These are phyloP conservation scores for Breynia disticha DNA, from an alignment of 441 rosid genomes.

Conservation along the genomic window DNA sequence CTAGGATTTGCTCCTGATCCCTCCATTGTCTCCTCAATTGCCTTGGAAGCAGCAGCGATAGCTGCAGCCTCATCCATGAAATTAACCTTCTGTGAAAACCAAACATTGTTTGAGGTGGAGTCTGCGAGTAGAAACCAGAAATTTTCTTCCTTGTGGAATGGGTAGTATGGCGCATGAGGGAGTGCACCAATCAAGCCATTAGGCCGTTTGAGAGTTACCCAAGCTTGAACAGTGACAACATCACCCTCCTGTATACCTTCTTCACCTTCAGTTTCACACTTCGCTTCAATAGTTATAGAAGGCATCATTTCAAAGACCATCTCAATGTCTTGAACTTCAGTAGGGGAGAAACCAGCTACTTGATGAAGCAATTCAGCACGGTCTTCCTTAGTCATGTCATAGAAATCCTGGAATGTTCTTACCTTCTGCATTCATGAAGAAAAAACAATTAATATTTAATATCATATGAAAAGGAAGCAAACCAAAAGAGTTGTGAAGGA, in stretches of 20 bases:
- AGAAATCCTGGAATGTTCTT: constrained; percentile 73
- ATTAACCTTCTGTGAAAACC: constrained; percentile 96
- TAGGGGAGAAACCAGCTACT: constrained; percentile 60
- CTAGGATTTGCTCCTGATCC: constrained; percentile 69
- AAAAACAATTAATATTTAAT: background rate
- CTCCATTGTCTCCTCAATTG: constrained; percentile 87
- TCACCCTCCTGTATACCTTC: constrained; percentile 96
- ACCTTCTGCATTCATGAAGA: constrained; percentile 61
- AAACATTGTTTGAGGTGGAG: constrained; percentile 56
- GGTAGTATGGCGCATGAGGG: constrained; percentile 86
- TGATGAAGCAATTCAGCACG: constrained; percentile 72
- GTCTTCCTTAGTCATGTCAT: constrained; percentile 53
- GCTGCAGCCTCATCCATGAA: constrained; percentile 94
- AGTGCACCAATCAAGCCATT: constrained; percentile 78
- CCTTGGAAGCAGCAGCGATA: constrained; percentile 67
- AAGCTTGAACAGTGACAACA: constrained; percentile 74
- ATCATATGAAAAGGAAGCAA: constrained; percentile 2
- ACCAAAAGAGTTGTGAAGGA: background rate
- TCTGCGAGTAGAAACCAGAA: constrained; percentile 93
- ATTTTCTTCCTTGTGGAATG: constrained; percentile 92
- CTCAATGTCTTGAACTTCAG: constrained; percentile 69
- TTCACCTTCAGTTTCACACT: constrained; percentile 93
- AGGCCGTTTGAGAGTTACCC: constrained; percentile 71
- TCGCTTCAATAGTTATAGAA: constrained; percentile 64
- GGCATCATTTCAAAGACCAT: constrained; percentile 92